Evolutionary conservation across 768 basidiomycete genomes (phyloP).

Genomic region (Ramaria sp.): DNA sequence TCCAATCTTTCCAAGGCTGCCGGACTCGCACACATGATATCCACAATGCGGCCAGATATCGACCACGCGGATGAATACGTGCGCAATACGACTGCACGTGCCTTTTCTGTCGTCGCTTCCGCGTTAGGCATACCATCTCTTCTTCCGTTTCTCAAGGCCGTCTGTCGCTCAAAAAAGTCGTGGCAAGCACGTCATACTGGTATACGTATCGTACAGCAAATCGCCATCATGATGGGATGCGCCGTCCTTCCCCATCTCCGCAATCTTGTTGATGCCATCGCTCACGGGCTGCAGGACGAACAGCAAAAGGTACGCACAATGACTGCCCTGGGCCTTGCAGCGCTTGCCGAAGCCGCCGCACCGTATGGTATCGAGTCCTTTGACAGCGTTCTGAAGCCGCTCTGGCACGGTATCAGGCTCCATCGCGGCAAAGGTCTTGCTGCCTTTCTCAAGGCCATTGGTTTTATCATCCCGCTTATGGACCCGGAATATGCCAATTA

Average conservation of each 20-base stretch:
- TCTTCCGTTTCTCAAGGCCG: slow-evolving; percentile 96
- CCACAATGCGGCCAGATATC: slow-evolving; percentile 99
- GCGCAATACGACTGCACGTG: slow-evolving; percentile 96
- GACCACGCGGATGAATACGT: slow-evolving; percentile 99
- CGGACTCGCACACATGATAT: slow-evolving; percentile 99
- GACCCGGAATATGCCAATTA: slow-evolving; percentile 99
- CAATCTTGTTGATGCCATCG: slow-evolving; percentile 93
- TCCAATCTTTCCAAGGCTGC: slow-evolving; percentile 98
- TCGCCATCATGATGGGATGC: slow-evolving; percentile 99
- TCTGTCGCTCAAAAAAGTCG: slow-evolving; percentile 97
- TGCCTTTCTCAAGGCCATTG: slow-evolving; percentile 94
- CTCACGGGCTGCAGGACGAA: slow-evolving; percentile 85
- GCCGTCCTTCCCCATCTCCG: slow-evolving; percentile 94
- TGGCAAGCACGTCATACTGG: slow-evolving; percentile 99
- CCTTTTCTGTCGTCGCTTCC: slow-evolving; percentile 97
- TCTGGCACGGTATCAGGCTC: slow-evolving; percentile 89
- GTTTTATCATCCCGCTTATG: slow-evolving; percentile 99
- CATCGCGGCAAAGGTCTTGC: slow-evolving; percentile 94
- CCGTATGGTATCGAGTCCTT: slow-evolving; percentile 99
- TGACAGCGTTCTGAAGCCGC: slow-evolving; percentile 89
- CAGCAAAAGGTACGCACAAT: slow-evolving; percentile 95
- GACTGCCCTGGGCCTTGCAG: slow-evolving; percentile 87
- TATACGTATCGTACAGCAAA: slow-evolving; percentile 98
- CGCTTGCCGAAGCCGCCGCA: slow-evolving; percentile 91
- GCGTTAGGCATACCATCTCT: slow-evolving; percentile 96